Evolutionary conservation across 2,329 filamentous ascomycete species (phyloP).

Genomic region (Fusarium sp.): DNA sequence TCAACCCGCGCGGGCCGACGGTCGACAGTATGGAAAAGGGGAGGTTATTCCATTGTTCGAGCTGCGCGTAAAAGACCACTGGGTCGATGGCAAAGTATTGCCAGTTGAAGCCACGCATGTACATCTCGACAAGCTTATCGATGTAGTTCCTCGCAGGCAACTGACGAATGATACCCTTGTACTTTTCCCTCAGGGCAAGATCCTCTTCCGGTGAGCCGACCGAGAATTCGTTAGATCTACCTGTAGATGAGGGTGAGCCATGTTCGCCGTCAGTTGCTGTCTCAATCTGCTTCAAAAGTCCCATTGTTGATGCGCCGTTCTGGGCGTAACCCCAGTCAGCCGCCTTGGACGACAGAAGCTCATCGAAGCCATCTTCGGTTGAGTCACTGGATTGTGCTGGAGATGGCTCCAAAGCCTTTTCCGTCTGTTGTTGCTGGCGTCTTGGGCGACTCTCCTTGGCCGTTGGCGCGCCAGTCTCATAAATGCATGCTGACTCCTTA

Average conservation of each 20-base stretch:
- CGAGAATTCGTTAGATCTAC: not conserved
- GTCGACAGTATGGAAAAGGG: constrained; percentile 64
- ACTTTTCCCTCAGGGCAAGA: constrained; percentile 64
- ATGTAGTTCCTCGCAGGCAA: constrained; percentile 67
- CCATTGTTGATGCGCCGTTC: constrained; percentile 64
- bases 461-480: constrained; percentile 65
- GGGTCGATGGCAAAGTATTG: constrained; percentile 69
- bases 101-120: constrained; percentile 70
- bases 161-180: constrained; percentile 69
- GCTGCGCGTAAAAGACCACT: constrained; percentile 62
- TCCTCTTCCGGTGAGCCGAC: constrained; percentile 42
- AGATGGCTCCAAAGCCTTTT: constrained; percentile 3
- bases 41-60: constrained; percentile 66
- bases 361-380: constrained; percentile 25
- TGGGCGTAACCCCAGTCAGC: constrained; percentile 68
- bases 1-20: constrained; percentile 62
- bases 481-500: constrained; percentile 67
- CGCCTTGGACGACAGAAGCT: constrained; percentile 57
- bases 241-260: not conserved
- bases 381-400: constrained; percentile 1
- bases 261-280: constrained; percentile 51
- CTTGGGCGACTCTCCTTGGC: constrained; percentile 44
- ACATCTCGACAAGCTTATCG: constrained; percentile 66
- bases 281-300: constrained; percentile 68
- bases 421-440: constrained; percentile 4